Base-by-base conservation (phyloP, 1,139 yeast genomes). In the Taphrina populina region DNA sequence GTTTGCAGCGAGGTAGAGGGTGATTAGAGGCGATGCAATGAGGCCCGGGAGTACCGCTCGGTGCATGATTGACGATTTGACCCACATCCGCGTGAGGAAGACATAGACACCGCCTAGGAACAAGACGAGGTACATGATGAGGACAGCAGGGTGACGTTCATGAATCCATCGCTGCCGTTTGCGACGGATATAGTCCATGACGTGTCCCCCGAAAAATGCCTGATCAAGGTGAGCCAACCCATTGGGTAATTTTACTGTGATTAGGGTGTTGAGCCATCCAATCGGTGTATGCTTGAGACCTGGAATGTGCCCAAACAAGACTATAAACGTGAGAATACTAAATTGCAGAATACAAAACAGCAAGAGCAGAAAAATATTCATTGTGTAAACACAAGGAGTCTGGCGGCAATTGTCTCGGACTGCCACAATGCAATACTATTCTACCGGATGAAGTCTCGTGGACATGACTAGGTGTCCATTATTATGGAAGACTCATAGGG, bases 1-100 rank as follows among this genome's bases (percentile, higher is more conserved):
- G 54, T 77, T 74, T 0, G 76, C 73, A 1, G 82, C 77, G 49
- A 76, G 59, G 15, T 75, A 67, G 36, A 83, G 73, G 4, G 74
- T 60, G 0, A 67, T 47, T 26, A 78, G 72, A 1, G 81, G 76
- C 15, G 70, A 30, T 0, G 69, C 59, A n/a, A 72, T 62, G 3
- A 63, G 58, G 24, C 61, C 17, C 2, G 69, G 66, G 15, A 69
- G 62, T 58, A 68, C 58, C 63, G 61, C n/a, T n/a, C 24, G 33
- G 20, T 46, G 27, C 8, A 75, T 64, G 43, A 82, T 70, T 3
- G 35, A 44, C 3, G 80, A 69, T 1, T 62, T 61, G 1, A 72
- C 45, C 62, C 82, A 81, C 37, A 80, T 76, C 8, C 62, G 24
- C 32, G 17, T 24, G n/a, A 21, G 15, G 33, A 33, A 56, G 30